These are phyloP conservation scores for Eustoma russellianum DNA, from an alignment of 257 asterid genomes.

Conservation along the genomic window DNA sequence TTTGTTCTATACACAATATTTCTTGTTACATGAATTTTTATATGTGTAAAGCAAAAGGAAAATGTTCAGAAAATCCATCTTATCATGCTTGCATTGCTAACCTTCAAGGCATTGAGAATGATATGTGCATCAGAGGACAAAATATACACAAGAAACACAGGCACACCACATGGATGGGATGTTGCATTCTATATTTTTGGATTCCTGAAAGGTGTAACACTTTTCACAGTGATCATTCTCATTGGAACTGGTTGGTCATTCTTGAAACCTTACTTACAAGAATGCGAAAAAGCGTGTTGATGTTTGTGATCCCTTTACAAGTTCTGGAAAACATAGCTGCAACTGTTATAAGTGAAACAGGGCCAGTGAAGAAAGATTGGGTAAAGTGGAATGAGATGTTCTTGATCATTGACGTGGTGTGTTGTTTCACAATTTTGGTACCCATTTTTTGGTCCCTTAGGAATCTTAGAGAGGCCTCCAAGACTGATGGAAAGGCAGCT, in stretches of 20 bases:
- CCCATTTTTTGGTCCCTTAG: constrained; percentile 34
- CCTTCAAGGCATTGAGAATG: constrained; percentile 28
- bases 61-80: constrained; percentile 25
- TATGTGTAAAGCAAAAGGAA: constrained; percentile 10
- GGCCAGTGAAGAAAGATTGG: constrained; percentile 26
- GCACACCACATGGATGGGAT: constrained; percentile 39
- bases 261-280: constrained; percentile 30
- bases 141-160: constrained; percentile 21
- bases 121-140: constrained; percentile 30
- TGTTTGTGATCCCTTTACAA: constrained; percentile 30
- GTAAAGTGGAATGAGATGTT: constrained; percentile 26
- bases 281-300: constrained; percentile 22
- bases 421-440: constrained; percentile 26
- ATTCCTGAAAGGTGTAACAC: constrained; percentile 19
- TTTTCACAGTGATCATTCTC: constrained; percentile 28
- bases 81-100: constrained; percentile 19
- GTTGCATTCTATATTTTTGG: constrained; percentile 25
- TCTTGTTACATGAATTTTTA: constrained; percentile 13
- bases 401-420: constrained; percentile 24
- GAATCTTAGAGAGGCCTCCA: constrained; percentile 19
- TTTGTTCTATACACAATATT: constrained; percentile 9
- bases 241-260: constrained; percentile 40
- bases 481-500: constrained; percentile 29
- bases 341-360: constrained; percentile 25
- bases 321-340: constrained; percentile 24